These are phyloP conservation scores for Coemansia sp. DNA, from an alignment of 192 early-diverging fungal genomes.

Conservation along the genomic window DNA sequence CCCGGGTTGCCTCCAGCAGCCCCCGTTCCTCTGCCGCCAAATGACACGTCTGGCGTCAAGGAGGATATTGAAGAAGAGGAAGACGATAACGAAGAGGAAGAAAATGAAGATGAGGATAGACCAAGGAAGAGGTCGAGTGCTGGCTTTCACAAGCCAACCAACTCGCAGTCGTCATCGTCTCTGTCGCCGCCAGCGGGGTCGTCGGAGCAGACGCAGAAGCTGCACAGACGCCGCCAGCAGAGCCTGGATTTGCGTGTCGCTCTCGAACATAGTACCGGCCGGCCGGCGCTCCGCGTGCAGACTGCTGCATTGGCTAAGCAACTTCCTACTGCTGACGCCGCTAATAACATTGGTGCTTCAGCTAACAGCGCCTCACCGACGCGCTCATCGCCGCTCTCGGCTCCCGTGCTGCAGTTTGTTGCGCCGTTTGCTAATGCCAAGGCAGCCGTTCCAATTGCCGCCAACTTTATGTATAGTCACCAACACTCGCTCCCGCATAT, in stretches of 20 bases:
- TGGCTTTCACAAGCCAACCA: not conserved
- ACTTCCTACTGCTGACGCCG: not conserved
- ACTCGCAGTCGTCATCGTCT: not conserved
- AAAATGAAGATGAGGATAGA: not conserved
- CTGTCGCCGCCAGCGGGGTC: not conserved
- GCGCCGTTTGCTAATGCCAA: conserved; percentile 1
- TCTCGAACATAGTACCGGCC: conserved; percentile 7
- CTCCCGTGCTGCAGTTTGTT: conserved; percentile 36
- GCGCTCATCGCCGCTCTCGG: conserved; percentile 41
- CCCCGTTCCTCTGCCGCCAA: conserved; percentile 2
- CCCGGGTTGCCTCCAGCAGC: not conserved
- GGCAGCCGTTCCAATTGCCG: not conserved
- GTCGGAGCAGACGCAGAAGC: conserved; percentile 11
- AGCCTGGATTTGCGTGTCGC: conserved; percentile 35
- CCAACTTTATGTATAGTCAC: conserved; percentile 9
- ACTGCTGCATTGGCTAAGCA: conserved; percentile 8
- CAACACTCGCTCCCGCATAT: not conserved
- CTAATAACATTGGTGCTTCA: not conserved
- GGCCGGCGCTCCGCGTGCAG: conserved; percentile 43
- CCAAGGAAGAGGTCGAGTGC: conserved; percentile 1
- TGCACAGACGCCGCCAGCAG: conserved; percentile 43
- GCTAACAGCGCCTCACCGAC: conserved; percentile 16
- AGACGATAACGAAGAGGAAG: not conserved
- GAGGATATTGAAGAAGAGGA: conserved; percentile 15
- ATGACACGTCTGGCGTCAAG: conserved; percentile 1